These are phyloP conservation scores for Aechmea fasciata DNA, from an alignment of 176 grass and related monocot genomes.

Conservation along the genomic window DNA sequence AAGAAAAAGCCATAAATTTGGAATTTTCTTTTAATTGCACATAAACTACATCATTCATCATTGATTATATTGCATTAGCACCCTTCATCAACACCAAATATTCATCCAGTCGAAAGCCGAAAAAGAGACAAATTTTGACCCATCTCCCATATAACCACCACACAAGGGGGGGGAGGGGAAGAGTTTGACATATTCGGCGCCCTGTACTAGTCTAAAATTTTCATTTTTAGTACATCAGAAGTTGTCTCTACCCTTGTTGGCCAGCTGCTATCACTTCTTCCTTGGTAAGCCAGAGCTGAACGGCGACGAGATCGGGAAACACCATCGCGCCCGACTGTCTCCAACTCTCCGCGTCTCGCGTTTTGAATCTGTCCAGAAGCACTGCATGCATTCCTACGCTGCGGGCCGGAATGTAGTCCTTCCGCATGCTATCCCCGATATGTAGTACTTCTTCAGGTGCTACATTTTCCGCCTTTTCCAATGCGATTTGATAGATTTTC, in stretches of 20 bases:
- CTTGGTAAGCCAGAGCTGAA: slow-evolving; percentile 52
- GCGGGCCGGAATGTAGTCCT: slow-evolving; percentile 62
- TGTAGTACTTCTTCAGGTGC: slow-evolving; percentile 52
- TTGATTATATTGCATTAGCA: too few relatives aligned
- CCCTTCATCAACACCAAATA: background rate
- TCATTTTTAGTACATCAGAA: background rate
- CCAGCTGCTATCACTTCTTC: slow-evolving; percentile 23
- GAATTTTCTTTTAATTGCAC: too few relatives aligned
- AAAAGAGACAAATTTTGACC: background rate
- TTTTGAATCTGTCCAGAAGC: slow-evolving; percentile 86
- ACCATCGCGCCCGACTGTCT: slow-evolving; percentile 46
- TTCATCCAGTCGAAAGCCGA: background rate
- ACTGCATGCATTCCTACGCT: slow-evolving; percentile 61
- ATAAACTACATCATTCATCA: too few relatives aligned
- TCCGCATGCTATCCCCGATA: slow-evolving; percentile 85
- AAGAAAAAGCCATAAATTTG: too few relatives aligned
- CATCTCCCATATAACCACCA: too few relatives aligned
- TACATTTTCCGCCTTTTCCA: slow-evolving; percentile 72
- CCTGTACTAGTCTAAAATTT: background rate
- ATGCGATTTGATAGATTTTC: slow-evolving; percentile 66
- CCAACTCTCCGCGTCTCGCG: slow-evolving; percentile 58
- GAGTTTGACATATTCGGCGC: background rate
- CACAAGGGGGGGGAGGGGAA: too few relatives aligned
- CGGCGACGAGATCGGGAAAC: slow-evolving; percentile 55
- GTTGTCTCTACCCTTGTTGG: slow-evolving; percentile 23